Conservation (phyloP, 805 yeast genomes). For the Suhomyces canberraensis region DNA sequence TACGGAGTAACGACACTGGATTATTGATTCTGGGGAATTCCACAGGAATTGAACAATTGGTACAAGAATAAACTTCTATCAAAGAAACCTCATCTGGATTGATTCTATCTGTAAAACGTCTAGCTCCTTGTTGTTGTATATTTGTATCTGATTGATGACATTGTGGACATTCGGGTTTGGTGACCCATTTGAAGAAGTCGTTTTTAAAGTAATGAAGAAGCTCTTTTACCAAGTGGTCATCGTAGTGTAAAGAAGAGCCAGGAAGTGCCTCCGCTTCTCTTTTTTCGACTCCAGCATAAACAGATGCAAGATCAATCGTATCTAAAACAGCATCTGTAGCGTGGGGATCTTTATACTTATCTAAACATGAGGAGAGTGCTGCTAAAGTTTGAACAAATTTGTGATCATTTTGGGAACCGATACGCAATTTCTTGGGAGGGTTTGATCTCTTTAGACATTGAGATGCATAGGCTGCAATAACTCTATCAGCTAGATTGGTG, state of each 20-base stretch:
- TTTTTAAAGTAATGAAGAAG: conserved; percentile 53
- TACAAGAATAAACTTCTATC: conserved; percentile 66
- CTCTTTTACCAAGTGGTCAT: conserved; percentile 35
- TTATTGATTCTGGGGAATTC: conserved; percentile 78
- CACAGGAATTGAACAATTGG: conserved; percentile 41
- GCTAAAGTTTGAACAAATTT: conserved; percentile 5
- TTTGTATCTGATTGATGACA: conserved; percentile 44
- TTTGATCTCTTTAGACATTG: conserved; percentile 5
- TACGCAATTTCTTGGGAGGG: background rate
- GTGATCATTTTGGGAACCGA: conserved; percentile 1
- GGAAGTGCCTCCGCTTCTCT: conserved; percentile 27
- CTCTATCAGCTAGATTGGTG: conserved; percentile 8
- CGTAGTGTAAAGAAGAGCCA: conserved; percentile 21
- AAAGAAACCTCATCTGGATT: conserved; percentile 46
- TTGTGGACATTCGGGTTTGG: conserved; percentile 55
- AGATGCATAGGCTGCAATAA: conserved; percentile 9
- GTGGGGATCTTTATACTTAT: conserved; percentile 10
- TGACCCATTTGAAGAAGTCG: conserved; percentile 82
- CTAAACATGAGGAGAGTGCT: conserved; percentile 1
- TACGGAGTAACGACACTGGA: conserved; percentile 56
- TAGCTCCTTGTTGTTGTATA: conserved; percentile 35
- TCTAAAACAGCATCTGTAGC: conserved; percentile 55
- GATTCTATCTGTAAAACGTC: conserved; percentile 30
- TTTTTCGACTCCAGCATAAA: conserved; percentile 60
- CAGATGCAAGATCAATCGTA: conserved; percentile 53